phyloP scores from a whole-genome alignment of 495 filamentous ascomycete genomes.

The Penicillium macrosclerotiorum region DNA sequence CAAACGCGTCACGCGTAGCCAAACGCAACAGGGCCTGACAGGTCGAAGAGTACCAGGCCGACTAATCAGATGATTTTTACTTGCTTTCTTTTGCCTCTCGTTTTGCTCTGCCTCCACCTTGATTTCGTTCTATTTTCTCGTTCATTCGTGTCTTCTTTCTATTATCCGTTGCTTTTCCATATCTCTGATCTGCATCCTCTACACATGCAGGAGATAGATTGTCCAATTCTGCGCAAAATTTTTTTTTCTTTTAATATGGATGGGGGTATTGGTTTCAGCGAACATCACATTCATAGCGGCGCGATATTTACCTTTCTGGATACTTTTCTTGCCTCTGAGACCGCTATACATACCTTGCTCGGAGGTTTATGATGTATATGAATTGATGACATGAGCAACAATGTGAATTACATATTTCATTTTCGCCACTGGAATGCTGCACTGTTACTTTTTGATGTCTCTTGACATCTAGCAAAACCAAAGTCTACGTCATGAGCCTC shows the following conservation, averaged over 20 bases:
- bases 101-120: too few species aligned
- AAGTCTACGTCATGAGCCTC: too few species aligned
- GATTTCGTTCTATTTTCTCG: too few species aligned
- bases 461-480: neutral
- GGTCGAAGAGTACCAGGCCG: slow-evolving; percentile 7
- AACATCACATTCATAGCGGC: slow-evolving; percentile 13
- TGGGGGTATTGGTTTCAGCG: neutral
- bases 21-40: slow-evolving; percentile 29
- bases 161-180: neutral
- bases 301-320: slow-evolving; percentile 8
- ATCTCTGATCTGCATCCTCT: neutral
- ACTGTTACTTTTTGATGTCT: neutral
- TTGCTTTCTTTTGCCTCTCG: neutral
- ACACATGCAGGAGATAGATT: neutral
- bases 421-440: neutral
- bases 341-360: slow-evolving; percentile 11
- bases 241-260: neutral
- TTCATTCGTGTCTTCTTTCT: neutral
- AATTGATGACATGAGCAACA: slow-evolving; percentile 14
- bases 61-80: slow-evolving; percentile 1
- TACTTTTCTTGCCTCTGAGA: neutral
- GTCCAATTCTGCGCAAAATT: neutral
- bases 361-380: slow-evolving; percentile 15
- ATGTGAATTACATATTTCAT: slow-evolving; percentile 9
- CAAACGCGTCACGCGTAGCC: slow-evolving; percentile 42